Conservation (phyloP, 208 protist genomes). For the Acanthamoeba quina region DNA sequence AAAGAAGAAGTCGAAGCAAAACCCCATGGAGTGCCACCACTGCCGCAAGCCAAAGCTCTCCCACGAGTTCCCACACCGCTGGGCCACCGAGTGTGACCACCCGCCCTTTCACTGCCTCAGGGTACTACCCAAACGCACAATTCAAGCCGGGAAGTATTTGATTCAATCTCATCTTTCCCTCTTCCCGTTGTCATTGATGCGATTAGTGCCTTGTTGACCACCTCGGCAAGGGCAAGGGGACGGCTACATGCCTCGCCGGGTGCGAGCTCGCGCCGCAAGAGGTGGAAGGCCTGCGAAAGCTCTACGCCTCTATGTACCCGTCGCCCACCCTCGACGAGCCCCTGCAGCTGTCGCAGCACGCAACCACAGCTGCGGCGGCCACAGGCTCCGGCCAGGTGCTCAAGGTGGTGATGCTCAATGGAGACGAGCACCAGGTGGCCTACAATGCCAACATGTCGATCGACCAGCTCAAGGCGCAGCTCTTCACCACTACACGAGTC, state of each 20-base stretch:
- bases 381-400: neutral
- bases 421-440: neutral
- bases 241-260: neutral
- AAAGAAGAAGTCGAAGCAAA: too few species aligned
- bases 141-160: too few species aligned
- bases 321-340: neutral
- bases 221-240: neutral
- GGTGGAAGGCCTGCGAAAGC: neutral
- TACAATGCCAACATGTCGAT: neutral
- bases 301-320: neutral
- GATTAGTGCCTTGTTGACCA: neutral
- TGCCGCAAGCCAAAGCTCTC: constrained; percentile 9
- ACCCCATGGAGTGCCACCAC: neutral
- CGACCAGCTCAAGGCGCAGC: neutral
- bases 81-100: constrained; percentile 7
- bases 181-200: neutral
- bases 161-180: neutral
- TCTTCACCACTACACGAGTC: neutral
- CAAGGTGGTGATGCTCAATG: constrained; percentile 25
- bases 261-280: neutral
- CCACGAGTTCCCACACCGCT: constrained; percentile 11
- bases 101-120: neutral
- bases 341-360: neutral
- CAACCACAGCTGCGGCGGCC: neutral
- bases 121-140: neutral